Evolutionary conservation across 2,329 filamentous ascomycete genomes (phyloP), one percentile per base, ranked within the genome.

Genomic region (Emydomyces testavorans): DNA sequence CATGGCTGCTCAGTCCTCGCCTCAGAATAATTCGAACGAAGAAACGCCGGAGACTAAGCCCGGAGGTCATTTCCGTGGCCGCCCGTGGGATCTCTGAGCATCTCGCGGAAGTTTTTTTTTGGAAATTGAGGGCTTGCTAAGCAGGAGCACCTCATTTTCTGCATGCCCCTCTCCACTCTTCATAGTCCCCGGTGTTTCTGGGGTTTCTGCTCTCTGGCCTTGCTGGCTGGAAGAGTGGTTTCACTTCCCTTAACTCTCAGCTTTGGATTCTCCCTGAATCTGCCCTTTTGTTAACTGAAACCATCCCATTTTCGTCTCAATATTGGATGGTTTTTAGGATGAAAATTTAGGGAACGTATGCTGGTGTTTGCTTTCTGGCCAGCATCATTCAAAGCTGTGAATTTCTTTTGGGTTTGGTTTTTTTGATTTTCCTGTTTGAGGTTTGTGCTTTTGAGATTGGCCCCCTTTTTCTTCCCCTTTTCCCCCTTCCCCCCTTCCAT

Each of bases 61-160:
- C 18, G 18, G 6, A 2, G 8, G 20, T 26, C 28, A 28, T 24
- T 11, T 32, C 6, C 49, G 36, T 48, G 39, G 24, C 3, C 45
- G 49, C 18, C 44, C 49, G 2, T 51, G 49, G 49, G 45, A 51
- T 32, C 35, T 51, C 4, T 50, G 32, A 48, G n/a, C n/a, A n/a
- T n/a, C n/a, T n/a, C n/a, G n/a, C n/a, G n/a, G n/a, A n/a, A n/a
- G n/a, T 7, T n/a, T n/a, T n/a, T n/a, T n/a, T n/a, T n/a, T n/a
- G 26, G 13, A 18, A 35, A 6, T 35, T 35, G 16, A 7, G 13
- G n/a, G 16, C 15, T 24, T 11, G 8, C 37, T 39, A 15, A 4
- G 16, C 18, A 13, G 8, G 35, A 37, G n/a, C 6, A n/a, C 6
- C 18, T 10, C 20, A 10, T 15, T 18, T 21, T 18, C 8, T 37